Conservation (phyloP, 768 basidiomycete genomes). For the Trametes cinnabarina region DNA sequence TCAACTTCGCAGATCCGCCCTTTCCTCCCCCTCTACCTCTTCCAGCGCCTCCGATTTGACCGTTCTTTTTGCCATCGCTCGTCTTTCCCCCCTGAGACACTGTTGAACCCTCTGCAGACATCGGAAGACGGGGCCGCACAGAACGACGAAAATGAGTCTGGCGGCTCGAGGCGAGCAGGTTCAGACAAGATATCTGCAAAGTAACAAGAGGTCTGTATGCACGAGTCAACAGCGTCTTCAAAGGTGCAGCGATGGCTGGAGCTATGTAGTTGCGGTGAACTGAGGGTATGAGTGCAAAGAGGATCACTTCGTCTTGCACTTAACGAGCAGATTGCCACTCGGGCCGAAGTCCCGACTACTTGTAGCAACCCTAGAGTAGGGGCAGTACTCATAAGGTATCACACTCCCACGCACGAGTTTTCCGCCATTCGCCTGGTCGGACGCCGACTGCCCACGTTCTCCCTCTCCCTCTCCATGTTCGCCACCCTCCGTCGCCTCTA, state of each 20-base stretch:
- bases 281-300: too few relatives aligned
- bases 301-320: too few relatives aligned
- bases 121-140: background rate
- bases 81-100: background rate
- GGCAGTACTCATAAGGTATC: too few relatives aligned
- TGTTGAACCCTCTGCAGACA: background rate
- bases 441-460: conserved; percentile 1
- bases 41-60: background rate
- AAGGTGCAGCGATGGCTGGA: too few relatives aligned
- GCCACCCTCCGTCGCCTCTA: conserved; percentile 41
- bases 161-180: too few relatives aligned
- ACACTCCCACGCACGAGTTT: background rate
- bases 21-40: conserved; percentile 8
- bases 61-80: background rate
- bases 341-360: too few relatives aligned
- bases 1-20: conserved; percentile 41
- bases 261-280: too few relatives aligned
- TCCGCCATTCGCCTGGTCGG: background rate
- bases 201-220: background rate
- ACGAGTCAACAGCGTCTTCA: too few relatives aligned
- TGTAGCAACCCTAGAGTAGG: too few relatives aligned
- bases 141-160: too few relatives aligned
- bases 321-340: too few relatives aligned
- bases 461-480: conserved; percentile 30
- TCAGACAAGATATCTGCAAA: background rate